These are phyloP conservation scores for Drechslerella stenobrocha DNA, from an alignment of 2,329 filamentous ascomycete species.

Conservation along the genomic window DNA sequence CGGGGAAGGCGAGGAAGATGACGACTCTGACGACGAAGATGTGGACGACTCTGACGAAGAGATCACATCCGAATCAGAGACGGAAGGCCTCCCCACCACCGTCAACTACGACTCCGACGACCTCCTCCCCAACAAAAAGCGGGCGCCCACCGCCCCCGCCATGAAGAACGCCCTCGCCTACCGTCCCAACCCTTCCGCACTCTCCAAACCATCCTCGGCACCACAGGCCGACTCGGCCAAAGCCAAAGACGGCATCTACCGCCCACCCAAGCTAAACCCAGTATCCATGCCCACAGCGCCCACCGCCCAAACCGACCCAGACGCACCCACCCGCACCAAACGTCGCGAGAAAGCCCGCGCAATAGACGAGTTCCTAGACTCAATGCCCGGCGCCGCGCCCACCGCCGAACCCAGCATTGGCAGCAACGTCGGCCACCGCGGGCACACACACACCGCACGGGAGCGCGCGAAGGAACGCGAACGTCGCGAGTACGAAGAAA, in stretches of 20 bases:
- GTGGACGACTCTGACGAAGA: slow-evolving; percentile 34
- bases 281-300: slow-evolving; percentile 70
- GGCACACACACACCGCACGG: slow-evolving; percentile 67
- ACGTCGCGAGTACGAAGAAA: slow-evolving; percentile 83
- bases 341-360: slow-evolving; percentile 73
- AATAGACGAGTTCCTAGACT: slow-evolving; percentile 89
- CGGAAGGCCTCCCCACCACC: slow-evolving; percentile 22
- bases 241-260: slow-evolving; percentile 72
- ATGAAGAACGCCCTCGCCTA: slow-evolving; percentile 63
- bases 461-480: slow-evolving; percentile 79
- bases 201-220: slow-evolving; percentile 53
- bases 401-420: slow-evolving; percentile 87
- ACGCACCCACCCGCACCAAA: slow-evolving; percentile 62
- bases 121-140: slow-evolving; percentile 54
- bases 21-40: slow-evolving; percentile 17
- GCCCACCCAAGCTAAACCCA: slow-evolving; percentile 83
- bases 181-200: slow-evolving; percentile 64
- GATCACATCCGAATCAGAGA: slow-evolving; percentile 37
- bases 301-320: slow-evolving; percentile 58
- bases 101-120: slow-evolving; percentile 50
- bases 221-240: slow-evolving; percentile 7
- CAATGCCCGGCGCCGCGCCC: slow-evolving; percentile 74
- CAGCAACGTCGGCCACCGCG: slow-evolving; percentile 61
- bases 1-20: too few species aligned
- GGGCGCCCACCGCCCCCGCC: slow-evolving; percentile 59